phyloP scores from a whole-genome alignment of 768 basidiomycete genomes.

The Hygrocybe punicea region DNA sequence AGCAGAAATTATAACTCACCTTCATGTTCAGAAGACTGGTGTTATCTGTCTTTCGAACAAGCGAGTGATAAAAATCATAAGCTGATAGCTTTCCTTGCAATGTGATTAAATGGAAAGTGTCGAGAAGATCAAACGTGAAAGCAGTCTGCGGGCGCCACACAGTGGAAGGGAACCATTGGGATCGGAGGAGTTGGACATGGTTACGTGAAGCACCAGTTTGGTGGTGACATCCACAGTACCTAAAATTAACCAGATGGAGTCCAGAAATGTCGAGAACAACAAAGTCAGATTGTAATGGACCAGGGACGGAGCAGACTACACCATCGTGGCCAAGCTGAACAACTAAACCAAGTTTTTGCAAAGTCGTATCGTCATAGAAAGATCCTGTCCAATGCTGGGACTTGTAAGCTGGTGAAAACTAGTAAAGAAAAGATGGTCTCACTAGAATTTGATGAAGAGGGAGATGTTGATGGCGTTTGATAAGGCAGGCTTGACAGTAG shows the following conservation, averaged over 20 bases:
- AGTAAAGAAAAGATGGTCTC: background rate
- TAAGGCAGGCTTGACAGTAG: background rate
- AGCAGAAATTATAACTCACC: background rate
- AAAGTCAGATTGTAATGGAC: background rate
- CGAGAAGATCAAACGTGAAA: constrained; percentile 5
- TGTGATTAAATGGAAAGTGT: constrained; percentile 5
- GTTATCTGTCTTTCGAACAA: constrained; percentile 7
- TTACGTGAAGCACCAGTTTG: background rate
- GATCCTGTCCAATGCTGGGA: constrained; percentile 2
- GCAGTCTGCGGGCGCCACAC: background rate
- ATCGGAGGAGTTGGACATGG: constrained; percentile 8
- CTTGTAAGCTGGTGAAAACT: background rate
- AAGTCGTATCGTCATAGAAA: background rate
- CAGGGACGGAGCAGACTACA: background rate
- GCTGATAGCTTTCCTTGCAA: constrained; percentile 6
- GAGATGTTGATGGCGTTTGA: background rate
- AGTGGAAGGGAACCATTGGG: constrained; percentile 5
- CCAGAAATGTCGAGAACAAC: constrained; percentile 3
- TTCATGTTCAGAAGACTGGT: background rate
- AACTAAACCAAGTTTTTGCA: constrained; percentile 2
- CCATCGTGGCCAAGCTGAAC: constrained; percentile 9
- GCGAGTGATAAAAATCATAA: constrained; percentile 4
- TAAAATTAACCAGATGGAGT: background rate
- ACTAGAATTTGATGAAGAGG: constrained; percentile 3
- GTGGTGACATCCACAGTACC: constrained; percentile 4